These are phyloP conservation scores for Solanum hybrid DNA, from an alignment of 305 asterid genomes.

Conservation along the genomic window DNA sequence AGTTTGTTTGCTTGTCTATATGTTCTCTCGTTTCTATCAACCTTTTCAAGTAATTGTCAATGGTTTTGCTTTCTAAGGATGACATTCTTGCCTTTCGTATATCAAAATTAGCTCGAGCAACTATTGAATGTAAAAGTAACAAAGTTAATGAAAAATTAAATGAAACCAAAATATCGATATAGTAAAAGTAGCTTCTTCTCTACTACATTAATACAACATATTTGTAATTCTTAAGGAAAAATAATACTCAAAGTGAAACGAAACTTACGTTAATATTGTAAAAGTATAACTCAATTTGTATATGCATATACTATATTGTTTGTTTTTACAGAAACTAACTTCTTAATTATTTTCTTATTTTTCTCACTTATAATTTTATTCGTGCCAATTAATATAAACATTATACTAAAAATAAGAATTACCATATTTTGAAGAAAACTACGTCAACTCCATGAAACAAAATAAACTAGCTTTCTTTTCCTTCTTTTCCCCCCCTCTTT, in stretches of 20 bases:
- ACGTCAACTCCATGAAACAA: neutral
- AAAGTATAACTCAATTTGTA: neutral
- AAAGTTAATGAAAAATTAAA: neutral
- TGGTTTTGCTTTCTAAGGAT: neutral
- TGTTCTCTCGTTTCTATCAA: neutral
- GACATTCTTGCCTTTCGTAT: neutral
- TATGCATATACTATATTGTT: neutral
- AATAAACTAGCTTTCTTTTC: neutral
- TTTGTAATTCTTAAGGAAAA: neutral
- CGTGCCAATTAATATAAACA: neutral
- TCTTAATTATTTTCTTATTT: neutral
- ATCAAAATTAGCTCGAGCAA: neutral
- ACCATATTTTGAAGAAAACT: neutral
- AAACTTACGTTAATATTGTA: neutral
- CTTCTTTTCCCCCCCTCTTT: neutral
- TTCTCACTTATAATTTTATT: neutral
- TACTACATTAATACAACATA: neutral
- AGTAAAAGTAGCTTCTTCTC: neutral
- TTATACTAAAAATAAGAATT: neutral
- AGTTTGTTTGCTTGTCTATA: neutral
- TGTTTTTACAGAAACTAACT: neutral
- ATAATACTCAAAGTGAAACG: neutral
- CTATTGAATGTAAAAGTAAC: neutral
- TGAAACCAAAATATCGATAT: neutral
- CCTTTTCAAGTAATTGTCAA: neutral